Conservation (phyloP, 306 rosid species). For the Trifolium fragiferum region DNA sequence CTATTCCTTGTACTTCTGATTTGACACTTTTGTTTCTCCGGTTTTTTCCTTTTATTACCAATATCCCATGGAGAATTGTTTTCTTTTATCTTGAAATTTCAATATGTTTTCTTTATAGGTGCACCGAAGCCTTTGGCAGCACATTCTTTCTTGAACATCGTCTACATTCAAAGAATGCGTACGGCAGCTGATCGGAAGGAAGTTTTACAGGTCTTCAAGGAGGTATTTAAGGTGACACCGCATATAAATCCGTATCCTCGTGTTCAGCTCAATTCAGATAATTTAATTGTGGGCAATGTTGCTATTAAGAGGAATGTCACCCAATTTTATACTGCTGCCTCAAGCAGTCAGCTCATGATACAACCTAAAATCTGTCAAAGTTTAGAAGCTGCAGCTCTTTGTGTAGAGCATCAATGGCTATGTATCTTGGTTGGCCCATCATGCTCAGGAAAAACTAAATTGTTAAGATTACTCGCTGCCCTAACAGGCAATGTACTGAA, state of each 20-base stretch:
- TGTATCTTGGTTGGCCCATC: conserved; percentile 89
- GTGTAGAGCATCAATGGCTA: conserved; percentile 86
- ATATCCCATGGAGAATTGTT: background rate
- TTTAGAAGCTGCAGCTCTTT: conserved; percentile 86
- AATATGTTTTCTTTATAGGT: conserved; percentile 55
- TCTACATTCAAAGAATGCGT: conserved; percentile 94
- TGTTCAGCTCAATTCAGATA: conserved; percentile 55
- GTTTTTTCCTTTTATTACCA: background rate
- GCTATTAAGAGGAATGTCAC: conserved; percentile 59
- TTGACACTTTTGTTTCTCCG: background rate
- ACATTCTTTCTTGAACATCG: conserved; percentile 73
- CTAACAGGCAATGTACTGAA: conserved; percentile 84
- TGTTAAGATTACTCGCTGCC: conserved; percentile 79
- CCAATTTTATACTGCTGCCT: conserved; percentile 45
- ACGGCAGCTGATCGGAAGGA: conserved; percentile 77
- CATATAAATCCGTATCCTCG: conserved; percentile 79
- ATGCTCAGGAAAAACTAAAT: conserved; percentile 86
- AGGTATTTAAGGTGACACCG: conserved; percentile 64
- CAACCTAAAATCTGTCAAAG: conserved; percentile 75
- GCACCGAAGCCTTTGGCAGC: conserved; percentile 51
- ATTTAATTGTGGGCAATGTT: conserved; percentile 69
- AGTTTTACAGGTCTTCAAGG: conserved; percentile 68
- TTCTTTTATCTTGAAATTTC: conserved; percentile 32
- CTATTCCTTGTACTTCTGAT: background rate
- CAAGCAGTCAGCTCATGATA: conserved; percentile 56